phyloP scores from a whole-genome alignment of 805 yeast species.

The Pichia eremophila region DNA sequence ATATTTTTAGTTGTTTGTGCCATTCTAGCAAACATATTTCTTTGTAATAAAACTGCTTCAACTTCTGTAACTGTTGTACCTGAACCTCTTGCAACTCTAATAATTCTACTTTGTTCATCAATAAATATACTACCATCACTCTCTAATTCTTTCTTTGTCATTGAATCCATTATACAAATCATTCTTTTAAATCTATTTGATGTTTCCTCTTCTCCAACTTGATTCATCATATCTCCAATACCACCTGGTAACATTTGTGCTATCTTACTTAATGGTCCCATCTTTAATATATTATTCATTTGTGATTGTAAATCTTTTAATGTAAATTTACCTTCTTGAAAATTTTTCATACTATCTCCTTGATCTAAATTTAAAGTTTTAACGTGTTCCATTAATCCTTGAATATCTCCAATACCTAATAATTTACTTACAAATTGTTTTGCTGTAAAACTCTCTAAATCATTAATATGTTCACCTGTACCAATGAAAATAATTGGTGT shows the following conservation, averaged over 20 bases:
- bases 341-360: constrained; percentile 81
- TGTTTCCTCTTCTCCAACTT: constrained; percentile 88
- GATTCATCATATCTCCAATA: constrained; percentile 71
- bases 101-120: constrained; percentile 74
- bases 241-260: constrained; percentile 95
- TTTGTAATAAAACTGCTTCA: constrained; percentile 85
- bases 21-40: constrained; percentile 89
- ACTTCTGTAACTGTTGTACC: constrained; percentile 91
- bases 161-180: constrained; percentile 90
- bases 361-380: constrained; percentile 81
- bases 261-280: constrained; percentile 93
- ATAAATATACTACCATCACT: constrained; percentile 77
- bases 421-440: constrained; percentile 82
- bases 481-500: constrained; percentile 95
- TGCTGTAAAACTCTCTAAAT: constrained; percentile 86
- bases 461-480: constrained; percentile 95
- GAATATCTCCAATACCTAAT: constrained; percentile 92
- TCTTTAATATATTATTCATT: constrained; percentile 88
- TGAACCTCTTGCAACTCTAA: constrained; percentile 88
- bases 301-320: constrained; percentile 87
- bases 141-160: constrained; percentile 87
- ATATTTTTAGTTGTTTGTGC: constrained; percentile 63
- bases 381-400: constrained; percentile 89
- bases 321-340: constrained; percentile 92
- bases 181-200: constrained; percentile 74